Percentiles rank a stretch among this genome's conserved stretches.
Evolutionary conservation across 2,329 filamentous ascomycete species (phyloP).

Genomic region (Onygenales sp.): DNA sequence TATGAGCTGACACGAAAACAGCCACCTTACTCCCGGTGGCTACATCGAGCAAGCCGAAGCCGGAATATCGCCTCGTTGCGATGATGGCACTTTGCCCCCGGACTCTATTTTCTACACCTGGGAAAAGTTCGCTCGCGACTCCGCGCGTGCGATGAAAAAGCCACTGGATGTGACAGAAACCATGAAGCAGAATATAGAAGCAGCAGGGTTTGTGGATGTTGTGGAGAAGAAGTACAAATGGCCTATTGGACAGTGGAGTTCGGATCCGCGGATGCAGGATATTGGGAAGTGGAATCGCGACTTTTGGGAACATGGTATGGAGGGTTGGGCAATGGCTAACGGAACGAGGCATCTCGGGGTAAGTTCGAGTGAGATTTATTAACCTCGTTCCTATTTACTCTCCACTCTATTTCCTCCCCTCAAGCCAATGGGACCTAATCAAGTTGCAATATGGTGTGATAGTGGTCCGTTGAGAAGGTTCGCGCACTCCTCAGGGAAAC

Average conservation of each 20-base stretch:
- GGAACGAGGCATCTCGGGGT: neutral
- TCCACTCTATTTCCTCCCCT: neutral
- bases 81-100: slow-evolving; percentile 15
- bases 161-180: slow-evolving; percentile 14
- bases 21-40: slow-evolving; percentile 23
- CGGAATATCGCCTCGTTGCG: slow-evolving; percentile 12
- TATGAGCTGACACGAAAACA: slow-evolving; percentile 4
- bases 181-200: slow-evolving; percentile 20
- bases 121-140: slow-evolving; percentile 10
- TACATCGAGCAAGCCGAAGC: slow-evolving; percentile 25
- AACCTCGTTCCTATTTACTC: neutral
- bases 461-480: slow-evolving; percentile 1
- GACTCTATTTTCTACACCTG: slow-evolving; percentile 14
- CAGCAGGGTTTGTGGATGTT: slow-evolving; percentile 37
- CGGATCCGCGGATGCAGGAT: slow-evolving; percentile 15
- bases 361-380: neutral
- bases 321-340: slow-evolving; percentile 4
- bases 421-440: neutral
- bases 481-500: neutral
- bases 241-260: slow-evolving; percentile 35
- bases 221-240: slow-evolving; percentile 31
- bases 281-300: neutral
- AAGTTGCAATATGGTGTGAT: neutral
- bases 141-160: slow-evolving; percentile 15
- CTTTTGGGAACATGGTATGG: slow-evolving; percentile 7